These are phyloP conservation scores for Candida silvatica DNA, from an alignment of 805 yeast genomes.

Conservation along the genomic window DNA sequence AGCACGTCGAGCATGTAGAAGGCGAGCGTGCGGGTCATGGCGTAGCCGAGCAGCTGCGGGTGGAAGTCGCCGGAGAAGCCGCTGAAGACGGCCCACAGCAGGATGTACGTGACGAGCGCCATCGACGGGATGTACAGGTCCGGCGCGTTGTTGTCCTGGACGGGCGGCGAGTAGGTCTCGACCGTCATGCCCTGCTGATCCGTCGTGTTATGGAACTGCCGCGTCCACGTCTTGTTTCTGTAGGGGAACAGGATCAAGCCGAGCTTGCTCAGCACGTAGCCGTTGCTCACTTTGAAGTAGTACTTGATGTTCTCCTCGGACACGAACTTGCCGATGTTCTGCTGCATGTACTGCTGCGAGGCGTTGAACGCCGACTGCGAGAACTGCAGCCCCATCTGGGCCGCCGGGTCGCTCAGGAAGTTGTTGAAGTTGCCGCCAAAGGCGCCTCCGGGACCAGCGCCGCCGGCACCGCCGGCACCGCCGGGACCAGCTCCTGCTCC, in stretches of 20 bases:
- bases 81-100: conserved; percentile 74
- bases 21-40: conserved; percentile 80
- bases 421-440: conserved; percentile 25
- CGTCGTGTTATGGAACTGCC: conserved; percentile 33
- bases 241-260: conserved; percentile 77
- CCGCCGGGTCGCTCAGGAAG: conserved; percentile 68
- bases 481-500: conserved; percentile 10
- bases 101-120: conserved; percentile 83
- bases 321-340: conserved; percentile 49
- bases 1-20: conserved; percentile 69
- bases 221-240: conserved; percentile 74
- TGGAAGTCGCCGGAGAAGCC: conserved; percentile 88
- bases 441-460: too few relatives aligned
- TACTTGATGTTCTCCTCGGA: conserved; percentile 57
- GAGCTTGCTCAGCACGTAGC: conserved; percentile 72
- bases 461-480: too few relatives aligned
- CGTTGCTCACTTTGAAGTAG: conserved; percentile 87
- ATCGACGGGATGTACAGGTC: conserved; percentile 93
- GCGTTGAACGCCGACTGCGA: conserved; percentile 80
- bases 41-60: conserved; percentile 83
- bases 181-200: conserved; percentile 20
- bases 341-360: conserved; percentile 72
- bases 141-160: conserved; percentile 87
- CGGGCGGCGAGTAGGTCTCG: conserved; percentile 60
- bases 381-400: conserved; percentile 79